Evolutionary conservation across 1,284 basidiomycete genomes (phyloP), one percentile per base, ranked within the genome.

Genomic region (Ceratobasidium sp.): DNA sequence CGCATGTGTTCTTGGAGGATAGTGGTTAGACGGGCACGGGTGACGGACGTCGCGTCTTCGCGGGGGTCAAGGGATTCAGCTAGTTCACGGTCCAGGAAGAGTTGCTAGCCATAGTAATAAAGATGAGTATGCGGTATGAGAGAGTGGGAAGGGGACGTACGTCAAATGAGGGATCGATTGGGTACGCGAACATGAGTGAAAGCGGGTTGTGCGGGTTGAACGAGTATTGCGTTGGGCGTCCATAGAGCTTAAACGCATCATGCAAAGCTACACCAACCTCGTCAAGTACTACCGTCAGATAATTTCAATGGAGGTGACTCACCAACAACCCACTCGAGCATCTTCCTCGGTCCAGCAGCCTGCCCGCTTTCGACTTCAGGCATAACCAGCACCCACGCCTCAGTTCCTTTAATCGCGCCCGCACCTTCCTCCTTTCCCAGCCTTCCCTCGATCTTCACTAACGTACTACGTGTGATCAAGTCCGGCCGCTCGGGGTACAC

Each of bases 401-500:
- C 93, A 63, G 86, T 82, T 16, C 82, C 81, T 75, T 83, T 84
- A 86, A 92, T 89, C 4, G 80, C 80, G 13, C 84, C 87, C 11
- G 88, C 89, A 41, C 73, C 69, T 16, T 94, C 91, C 77, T 95
- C 93, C 44, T 91, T 89, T 2, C 91, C 91, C 69, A 96, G 85
- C 32, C 85, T 82, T 21, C 93, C 95, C 77, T 96, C 94, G 11
- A 96, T 80, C 81, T 98, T 98, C 82, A 97, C 90, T 76, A 98
- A 82, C 5, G 94, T 95, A 77, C 93, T 95, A 77, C 89, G 86
- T 73, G 87, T 90, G 79, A 98, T 95, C 74, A 97, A 82, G 76
- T 95, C 93, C n/a, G 94, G 92, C n/a, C 93, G 87, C 79, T 98
- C 96, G 0, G 96, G 96, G 81, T 96, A 98, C 4, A 98, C 93